These are phyloP conservation scores for Phytopythium kandeliae DNA, from an alignment of 352 stramenopile species.

Conservation along the genomic window DNA sequence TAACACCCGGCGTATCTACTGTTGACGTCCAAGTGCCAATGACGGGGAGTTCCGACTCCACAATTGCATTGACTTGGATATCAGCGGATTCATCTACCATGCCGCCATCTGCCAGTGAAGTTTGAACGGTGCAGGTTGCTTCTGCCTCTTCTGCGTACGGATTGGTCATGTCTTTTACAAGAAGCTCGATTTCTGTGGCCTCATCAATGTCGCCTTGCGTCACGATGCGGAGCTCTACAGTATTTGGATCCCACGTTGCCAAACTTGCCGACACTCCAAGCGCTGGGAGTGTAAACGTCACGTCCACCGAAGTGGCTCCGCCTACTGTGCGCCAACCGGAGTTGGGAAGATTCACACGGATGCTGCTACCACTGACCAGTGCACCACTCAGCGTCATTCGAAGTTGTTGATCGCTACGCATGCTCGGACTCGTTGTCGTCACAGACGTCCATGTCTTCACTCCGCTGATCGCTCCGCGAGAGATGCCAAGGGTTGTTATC, in stretches of 20 bases:
- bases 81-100: slow-evolving; percentile 40
- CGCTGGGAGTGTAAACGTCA: slow-evolving; percentile 24
- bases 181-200: slow-evolving; percentile 24
- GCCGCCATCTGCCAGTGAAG: slow-evolving; percentile 29
- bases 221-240: slow-evolving; percentile 24
- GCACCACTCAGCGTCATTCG: slow-evolving; percentile 35
- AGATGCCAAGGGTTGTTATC: slow-evolving; percentile 38
- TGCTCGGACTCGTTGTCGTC: slow-evolving; percentile 40
- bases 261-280: slow-evolving; percentile 25
- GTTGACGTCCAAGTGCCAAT: slow-evolving; percentile 28
- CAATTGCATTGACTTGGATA: slow-evolving; percentile 40
- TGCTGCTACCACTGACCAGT: slow-evolving; percentile 41
- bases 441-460: slow-evolving; percentile 27
- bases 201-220: slow-evolving; percentile 34
- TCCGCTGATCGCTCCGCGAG: slow-evolving; percentile 24
- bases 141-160: slow-evolving; percentile 26
- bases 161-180: slow-evolving; percentile 48
- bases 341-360: slow-evolving; percentile 28
- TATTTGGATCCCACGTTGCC: slow-evolving; percentile 20
- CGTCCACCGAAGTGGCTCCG: slow-evolving; percentile 6
- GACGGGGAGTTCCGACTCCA: slow-evolving; percentile 15
- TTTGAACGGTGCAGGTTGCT: slow-evolving; percentile 21
- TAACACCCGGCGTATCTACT: slow-evolving; percentile 39
- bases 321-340: slow-evolving; percentile 31
- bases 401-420: slow-evolving; percentile 46